Conservation (phyloP, 305 asterid genomes). For the Solanum hybrid region DNA sequence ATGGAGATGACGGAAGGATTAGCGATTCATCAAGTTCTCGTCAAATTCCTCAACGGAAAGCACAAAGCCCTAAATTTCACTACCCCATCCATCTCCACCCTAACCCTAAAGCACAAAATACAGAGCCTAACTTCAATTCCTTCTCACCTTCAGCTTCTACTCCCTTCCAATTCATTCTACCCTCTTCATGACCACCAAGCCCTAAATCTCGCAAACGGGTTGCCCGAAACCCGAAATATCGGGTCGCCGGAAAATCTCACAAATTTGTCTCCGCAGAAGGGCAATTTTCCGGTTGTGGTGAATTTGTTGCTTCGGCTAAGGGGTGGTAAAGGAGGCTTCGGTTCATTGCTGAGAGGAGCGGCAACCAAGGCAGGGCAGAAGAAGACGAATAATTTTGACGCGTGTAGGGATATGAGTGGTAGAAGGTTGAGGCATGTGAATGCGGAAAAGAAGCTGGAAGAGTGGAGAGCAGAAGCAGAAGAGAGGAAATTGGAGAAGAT, state of each 20-base stretch:
- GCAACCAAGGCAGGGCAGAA: constrained; percentile 98
- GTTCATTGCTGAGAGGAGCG: constrained; percentile 85
- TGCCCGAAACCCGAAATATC: background rate
- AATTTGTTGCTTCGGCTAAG: constrained; percentile 51
- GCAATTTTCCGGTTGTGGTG: constrained; percentile 30
- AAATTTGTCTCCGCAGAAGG: background rate
- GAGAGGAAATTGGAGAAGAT: constrained; percentile 83
- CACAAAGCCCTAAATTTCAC: constrained; percentile 58
- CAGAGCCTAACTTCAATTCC: constrained; percentile 62
- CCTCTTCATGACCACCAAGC: constrained; percentile 33
- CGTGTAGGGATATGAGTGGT: constrained; percentile 96
- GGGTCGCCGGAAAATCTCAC: background rate
- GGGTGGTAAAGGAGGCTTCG: constrained; percentile 98
- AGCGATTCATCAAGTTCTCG: constrained; percentile 47
- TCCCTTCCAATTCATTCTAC: constrained; percentile 22
- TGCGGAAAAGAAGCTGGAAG: constrained; percentile 93
- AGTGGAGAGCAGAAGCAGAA: constrained; percentile 77
- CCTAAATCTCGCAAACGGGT: constrained; percentile 16
- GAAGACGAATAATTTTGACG: constrained; percentile 90
- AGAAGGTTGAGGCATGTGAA: constrained; percentile 91
- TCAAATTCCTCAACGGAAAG: constrained; percentile 66
- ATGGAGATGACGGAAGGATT: constrained; percentile 31
- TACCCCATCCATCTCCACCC: constrained; percentile 32
- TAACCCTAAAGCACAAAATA: constrained; percentile 48
- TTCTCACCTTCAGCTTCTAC: constrained; percentile 49